phyloP scores from a whole-genome alignment of 1,284 basidiomycete genomes.

The Cutaneotrichosporon sp. region DNA sequence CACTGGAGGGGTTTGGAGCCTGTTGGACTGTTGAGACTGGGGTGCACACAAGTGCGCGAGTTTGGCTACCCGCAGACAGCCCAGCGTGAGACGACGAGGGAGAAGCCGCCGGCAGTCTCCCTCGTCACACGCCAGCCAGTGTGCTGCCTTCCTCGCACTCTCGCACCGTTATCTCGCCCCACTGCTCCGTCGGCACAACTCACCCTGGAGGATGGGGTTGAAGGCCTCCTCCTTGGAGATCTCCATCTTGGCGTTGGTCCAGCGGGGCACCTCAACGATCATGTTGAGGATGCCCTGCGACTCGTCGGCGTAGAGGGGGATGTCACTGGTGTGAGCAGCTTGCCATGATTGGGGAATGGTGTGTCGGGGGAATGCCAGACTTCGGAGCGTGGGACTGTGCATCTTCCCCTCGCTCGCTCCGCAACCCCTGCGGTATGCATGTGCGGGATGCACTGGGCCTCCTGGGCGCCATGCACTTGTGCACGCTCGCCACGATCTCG shows the following conservation, averaged over 20 bases:
- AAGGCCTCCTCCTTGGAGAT: constrained; percentile 96
- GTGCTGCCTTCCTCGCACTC: too few species aligned
- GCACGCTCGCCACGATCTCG: not conserved
- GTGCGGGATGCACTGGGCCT: not conserved
- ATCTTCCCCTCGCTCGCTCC: not conserved
- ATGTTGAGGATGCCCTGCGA: constrained; percentile 91
- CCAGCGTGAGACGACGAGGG: too few species aligned
- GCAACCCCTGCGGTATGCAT: not conserved
- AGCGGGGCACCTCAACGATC: constrained; percentile 97
- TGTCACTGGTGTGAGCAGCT: constrained; percentile 59
- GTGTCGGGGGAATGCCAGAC: not conserved
- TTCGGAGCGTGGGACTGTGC: not conserved
- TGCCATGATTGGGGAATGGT: not conserved
- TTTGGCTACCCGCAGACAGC: too few species aligned
- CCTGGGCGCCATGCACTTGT: not conserved
- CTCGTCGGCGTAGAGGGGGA: constrained; percentile 93
- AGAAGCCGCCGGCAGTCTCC: too few species aligned
- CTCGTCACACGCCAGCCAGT: too few species aligned
- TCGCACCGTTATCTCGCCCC: too few species aligned
- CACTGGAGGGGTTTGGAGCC: not conserved
- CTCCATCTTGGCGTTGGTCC: constrained; percentile 99
- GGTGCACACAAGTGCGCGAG: too few species aligned
- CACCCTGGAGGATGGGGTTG: constrained; percentile 96
- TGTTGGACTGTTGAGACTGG: too few species aligned
- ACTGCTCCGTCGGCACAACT: constrained; percentile 17